Evolutionary conservation across 306 rosid genomes (phyloP), one percentile per base, ranked within the genome.

Genomic region (Pachyrhizus erosus): DNA sequence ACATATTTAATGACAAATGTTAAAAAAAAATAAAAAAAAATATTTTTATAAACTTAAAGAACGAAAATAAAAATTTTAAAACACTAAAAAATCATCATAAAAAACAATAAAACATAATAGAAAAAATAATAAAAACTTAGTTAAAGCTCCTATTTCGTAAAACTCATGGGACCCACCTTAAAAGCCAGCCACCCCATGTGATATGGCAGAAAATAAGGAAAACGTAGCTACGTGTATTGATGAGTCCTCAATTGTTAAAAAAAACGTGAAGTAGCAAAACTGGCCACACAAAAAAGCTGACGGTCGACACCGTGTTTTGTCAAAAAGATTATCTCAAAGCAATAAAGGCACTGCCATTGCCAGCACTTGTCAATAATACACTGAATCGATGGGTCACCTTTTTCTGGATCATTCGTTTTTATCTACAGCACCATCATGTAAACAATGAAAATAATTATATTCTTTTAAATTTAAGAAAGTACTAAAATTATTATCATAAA

Each of bases 401-500:
- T 75, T 75, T 57, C 80, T 39, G 26, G 70, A 75, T 57, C 80
- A 1, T 39, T 75, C 80, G 0, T 18, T 18, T 67, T n/a, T 21
- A 27, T 52, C 74, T 12, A 20, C 0, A 17, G 0, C 70, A 31
- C 5, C 24, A 65, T 65, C 1, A 57, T 23, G 31, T 7, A 37
- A 33, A 33, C 37, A 33, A 2, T 2, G 5, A 33, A 33, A 33
- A 33, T 2, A 1, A 27, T 27, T 1, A 27, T 27, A 33, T 33
- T 33, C 37, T 0, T 33, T 33, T 33, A 2, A 33, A 33, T 33
- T 33, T 33, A 33, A 33, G 37, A 33, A 33, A 33, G 37, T 33
- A 33, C 4, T n/a, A 52, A 7, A n/a, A n/a, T 51, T 51, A n/a
- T 51, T n/a, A 4, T 51, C 23, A 13, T 14, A 46, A 13, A 13